Conservation (phyloP, 2,329 filamentous ascomycete genomes). For the Fusarium domesticum region DNA sequence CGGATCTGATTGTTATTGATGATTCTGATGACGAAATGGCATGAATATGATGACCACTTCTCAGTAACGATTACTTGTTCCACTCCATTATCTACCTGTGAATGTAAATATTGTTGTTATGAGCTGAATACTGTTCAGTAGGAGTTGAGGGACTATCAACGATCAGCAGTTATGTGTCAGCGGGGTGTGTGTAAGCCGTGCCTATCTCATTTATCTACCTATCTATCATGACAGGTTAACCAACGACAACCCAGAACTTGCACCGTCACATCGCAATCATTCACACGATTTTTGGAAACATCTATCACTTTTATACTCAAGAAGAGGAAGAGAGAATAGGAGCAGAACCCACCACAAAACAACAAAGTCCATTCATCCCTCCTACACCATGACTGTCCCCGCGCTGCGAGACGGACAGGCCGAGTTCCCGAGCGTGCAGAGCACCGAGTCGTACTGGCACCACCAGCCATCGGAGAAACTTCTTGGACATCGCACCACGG, state of each 20-base stretch:
- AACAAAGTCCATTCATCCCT: no score
- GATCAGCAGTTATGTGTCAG: no score
- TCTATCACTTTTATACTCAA: no score
- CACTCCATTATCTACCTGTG: not conserved
- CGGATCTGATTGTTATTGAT: conserved; percentile 29
- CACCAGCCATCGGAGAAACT: conserved; percentile 62
- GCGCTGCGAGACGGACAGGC: conserved; percentile 39
- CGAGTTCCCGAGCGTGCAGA: conserved; percentile 57
- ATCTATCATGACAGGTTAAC: no score
- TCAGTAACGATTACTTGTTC: conserved; percentile 4
- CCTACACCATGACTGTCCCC: conserved; percentile 31
- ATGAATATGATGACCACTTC: conserved; percentile 35
- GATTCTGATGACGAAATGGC: conserved; percentile 34
- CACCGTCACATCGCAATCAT: not conserved
- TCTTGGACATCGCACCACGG: conserved; percentile 65
- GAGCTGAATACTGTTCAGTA: no score
- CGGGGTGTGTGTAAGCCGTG: not conserved
- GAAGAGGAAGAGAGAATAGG: no score
- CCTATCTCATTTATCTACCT: no score
- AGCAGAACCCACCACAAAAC: no score
- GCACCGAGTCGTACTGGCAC: conserved; percentile 72
- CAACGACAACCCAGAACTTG: not conserved
- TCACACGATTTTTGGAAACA: no score
- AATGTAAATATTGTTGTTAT: not conserved
- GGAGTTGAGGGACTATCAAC: no score